Evolutionary conservation across 2,329 filamentous ascomycete species (phyloP).

Genomic region (Thermoascus crustaceus): DNA sequence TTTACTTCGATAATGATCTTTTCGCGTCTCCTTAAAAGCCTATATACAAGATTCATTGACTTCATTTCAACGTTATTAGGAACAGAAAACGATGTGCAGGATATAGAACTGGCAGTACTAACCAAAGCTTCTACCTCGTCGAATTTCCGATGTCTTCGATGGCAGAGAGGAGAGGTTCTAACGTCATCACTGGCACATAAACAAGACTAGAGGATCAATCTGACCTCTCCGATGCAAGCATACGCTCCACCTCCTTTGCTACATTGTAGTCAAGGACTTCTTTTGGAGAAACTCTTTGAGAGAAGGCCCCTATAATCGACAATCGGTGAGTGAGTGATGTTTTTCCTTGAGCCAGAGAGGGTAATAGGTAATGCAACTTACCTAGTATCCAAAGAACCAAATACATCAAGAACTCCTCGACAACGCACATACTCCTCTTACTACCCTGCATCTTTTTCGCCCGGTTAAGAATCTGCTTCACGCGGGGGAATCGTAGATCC

Average conservation of each 20-base stretch:
- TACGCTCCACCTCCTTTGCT: constrained; percentile 13
- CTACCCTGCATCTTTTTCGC: constrained; percentile 25
- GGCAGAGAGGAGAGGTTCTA: too few relatives aligned
- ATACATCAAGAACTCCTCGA: constrained; percentile 34
- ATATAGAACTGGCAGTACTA: too few relatives aligned
- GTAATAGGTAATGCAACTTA: too few relatives aligned
- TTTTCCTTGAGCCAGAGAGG: constrained; percentile 3
- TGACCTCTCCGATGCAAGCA: constrained; percentile 4
- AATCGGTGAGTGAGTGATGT: constrained; percentile 5
- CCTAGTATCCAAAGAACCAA: constrained; percentile 28
- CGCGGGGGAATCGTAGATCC: constrained; percentile 26
- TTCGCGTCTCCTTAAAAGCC: too few relatives aligned
- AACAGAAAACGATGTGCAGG: too few relatives aligned
- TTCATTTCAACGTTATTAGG: too few relatives aligned
- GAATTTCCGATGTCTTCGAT: too few relatives aligned
- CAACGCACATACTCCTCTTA: constrained; percentile 26
- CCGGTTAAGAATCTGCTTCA: constrained; percentile 24
- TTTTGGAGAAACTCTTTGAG: constrained; percentile 12
- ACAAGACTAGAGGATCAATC: too few relatives aligned
- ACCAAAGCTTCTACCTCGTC: too few relatives aligned
- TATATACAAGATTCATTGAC: too few relatives aligned
- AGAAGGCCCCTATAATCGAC: constrained; percentile 12
- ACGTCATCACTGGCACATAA: too few relatives aligned
- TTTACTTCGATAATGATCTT: too few relatives aligned
- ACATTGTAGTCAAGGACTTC: constrained; percentile 19